phyloP scores from a whole-genome alignment of 1,139 yeast species.

The Geotrichum siamense region DNA sequence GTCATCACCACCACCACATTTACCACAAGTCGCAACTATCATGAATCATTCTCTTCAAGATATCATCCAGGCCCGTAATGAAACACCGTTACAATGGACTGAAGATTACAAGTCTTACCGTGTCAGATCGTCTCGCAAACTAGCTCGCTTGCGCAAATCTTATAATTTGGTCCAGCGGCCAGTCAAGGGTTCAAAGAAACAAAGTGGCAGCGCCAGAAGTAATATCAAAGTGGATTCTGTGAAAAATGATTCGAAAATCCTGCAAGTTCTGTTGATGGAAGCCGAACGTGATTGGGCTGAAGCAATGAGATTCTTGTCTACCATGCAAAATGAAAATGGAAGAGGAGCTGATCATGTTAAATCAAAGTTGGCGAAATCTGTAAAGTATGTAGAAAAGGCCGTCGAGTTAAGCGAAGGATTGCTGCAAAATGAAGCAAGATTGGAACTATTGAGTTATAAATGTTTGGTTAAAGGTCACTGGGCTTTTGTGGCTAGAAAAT shows the following conservation, averaged over 20 bases:
- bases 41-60: conserved; percentile 27
- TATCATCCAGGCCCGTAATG: conserved; percentile 30
- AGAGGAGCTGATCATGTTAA: conserved; percentile 38
- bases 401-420: conserved; percentile 1
- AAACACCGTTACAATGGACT: conserved; percentile 39
- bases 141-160: conserved; percentile 52
- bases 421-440: neutral
- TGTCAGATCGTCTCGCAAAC: conserved; percentile 34
- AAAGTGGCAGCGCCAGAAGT: conserved; percentile 27
- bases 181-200: conserved; percentile 35
- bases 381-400: conserved; percentile 38
- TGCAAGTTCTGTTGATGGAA: conserved; percentile 44
- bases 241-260: conserved; percentile 42
- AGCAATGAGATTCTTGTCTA: conserved; percentile 53
- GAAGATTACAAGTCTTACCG: conserved; percentile 34
- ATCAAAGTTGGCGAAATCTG: conserved; percentile 64
- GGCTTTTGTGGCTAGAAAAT: conserved; percentile 51
- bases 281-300: conserved; percentile 66
- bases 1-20: neutral
- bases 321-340: conserved; percentile 5
- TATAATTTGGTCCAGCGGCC: conserved; percentile 50
- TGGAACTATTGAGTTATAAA: conserved; percentile 57
- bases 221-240: conserved; percentile 40
- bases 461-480: conserved; percentile 56
- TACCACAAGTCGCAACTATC: neutral